Evolutionary conservation across 345 rosid genomes (phyloP), one percentile per base, ranked within the genome.

Genomic region (Boechera stricta): DNA sequence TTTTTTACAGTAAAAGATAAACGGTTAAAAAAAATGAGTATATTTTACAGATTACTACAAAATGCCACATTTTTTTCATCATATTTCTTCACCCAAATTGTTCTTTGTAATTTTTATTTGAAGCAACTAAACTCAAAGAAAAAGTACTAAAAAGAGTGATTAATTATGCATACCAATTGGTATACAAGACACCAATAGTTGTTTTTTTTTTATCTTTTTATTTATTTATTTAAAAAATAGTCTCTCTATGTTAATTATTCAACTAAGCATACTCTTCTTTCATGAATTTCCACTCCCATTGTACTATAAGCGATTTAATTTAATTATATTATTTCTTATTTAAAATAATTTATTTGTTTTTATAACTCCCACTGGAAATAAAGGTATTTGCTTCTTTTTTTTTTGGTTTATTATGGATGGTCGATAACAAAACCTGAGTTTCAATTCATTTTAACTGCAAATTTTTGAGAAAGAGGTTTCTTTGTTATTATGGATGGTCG

Each of bases 51-150:
- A 6, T 18, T 64, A 53, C 38, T n/a, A 65, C 41, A 10, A 15
- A 56, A 26, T 33, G 16, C 41, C 72, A 15, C 15, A 10, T 74
- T 53, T 62, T 21, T 45, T 66, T n/a, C 32, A 55, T 42, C 48
- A 55, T 64, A 73, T 42, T 64, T 56, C 18, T 55, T 55, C 47
- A 65, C 12, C 12, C 28, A 42, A 64, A 32, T 35, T 38, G 41
- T 72, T 72, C 31, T 49, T 61, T 72, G 59, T 72, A 49, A 49
- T 67, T 74, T 48, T 55, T 11, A 45, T 65, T 74, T 74, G 28
- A 74, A 57, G 57, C 72, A 66, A 29, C 66, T 44, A 42, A 39
- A 41, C 62, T 32, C 52, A 53, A 41, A 63, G 15, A 62, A n/a
- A 36, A 26, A 7, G 8, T 13, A 36, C 7, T 15, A 29, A 49